Base-by-base conservation (phyloP, 2,329 filamentous ascomycete species). In the Aspergillus fructus region DNA sequence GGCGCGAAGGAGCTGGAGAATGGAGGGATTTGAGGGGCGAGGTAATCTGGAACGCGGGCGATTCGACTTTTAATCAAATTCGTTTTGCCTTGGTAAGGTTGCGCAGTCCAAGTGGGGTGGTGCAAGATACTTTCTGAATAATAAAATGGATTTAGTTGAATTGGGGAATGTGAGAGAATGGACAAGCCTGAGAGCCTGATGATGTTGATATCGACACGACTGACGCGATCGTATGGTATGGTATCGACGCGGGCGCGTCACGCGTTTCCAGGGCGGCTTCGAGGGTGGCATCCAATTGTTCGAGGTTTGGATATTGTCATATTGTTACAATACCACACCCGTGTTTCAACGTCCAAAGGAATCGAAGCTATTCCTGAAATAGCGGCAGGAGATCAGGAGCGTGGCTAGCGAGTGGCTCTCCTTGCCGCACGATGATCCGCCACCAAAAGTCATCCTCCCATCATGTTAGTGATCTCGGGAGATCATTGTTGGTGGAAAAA, bases 181-280 rank as follows among this genome's bases (percentile, higher is more conserved):
- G 51, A 53, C 34, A 55, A 52, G 53, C 53, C 53, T 58, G 61
- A 51, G 37, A 27, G 59, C 52, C 60, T 60, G 59, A 52, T 37
- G 64, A 58, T 62, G 62, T 61, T 64, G 62, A 59, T 59, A 46
- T 46, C 33, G 37, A 58, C 56, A 52, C 51, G 52, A 33, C 37
- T 49, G n/a, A 46, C 33, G 34, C 33, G 55, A 57, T 57, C 34
- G 65, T 69, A 59, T 62, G 50, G 67, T 71, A 72, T 68, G 60
- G 70, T 71, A 62, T 60, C n/a, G 9, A 55, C 58, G 59, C 59
- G 55, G 47, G 55, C 66, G 64, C 65, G 66, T 68, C 64, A 53
- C 69, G 68, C 68, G 69, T 70, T 59, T 40, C 21, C 9, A 21
- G 7, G 15, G 15, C 12, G 39, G 24, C 12, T 19, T 37, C 13